Evolutionary conservation across 805 yeast genomes (phyloP), one percentile per base, ranked within the genome.

Genomic region (Ogataea paradorogensis): DNA sequence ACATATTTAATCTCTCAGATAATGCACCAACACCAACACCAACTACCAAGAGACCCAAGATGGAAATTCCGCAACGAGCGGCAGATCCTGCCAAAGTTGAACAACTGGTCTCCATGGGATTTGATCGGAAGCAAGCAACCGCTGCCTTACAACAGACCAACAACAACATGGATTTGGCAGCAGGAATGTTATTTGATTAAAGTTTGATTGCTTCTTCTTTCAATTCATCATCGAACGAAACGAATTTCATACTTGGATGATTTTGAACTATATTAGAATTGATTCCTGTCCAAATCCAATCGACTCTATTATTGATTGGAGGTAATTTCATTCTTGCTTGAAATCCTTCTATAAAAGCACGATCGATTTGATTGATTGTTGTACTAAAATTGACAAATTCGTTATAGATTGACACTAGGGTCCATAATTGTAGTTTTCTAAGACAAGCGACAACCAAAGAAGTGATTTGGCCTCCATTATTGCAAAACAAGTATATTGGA

Each of bases 391-490:
- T 77, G 29, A 84, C 73, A 53, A 84, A 90, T 63, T 91, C 99
- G 47, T 82, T 86, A 52, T 85, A 78, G 10, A 91, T 89, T 0
- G 96, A 82, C 3, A 88, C 86, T 6, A 85, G 75, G 8, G 93
- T 82, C 99, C 99, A 93, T 51, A 83, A 78, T 18, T 87, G 84
- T 14, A 85, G 64, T 50, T 85, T 85, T 25, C 99, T 65, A 27
- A 89, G 64, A 58, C 97, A 89, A 4, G 96, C 98, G 16, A 91
- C 74, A 1, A 87, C 78, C 32, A 93, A 66, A 16, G 91, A 78
- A 0, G 95, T 86, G 2, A 86, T 83, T 48, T 87, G 89, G 8
- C 95, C 89, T 0, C 97, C 98, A 56, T 88, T 90, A 18, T 81
- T 65, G 60, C 98, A 91, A 61, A 91, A 96, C 5, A 91, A 59